phyloP scores from a whole-genome alignment of 129 eudicot species.

The Lactuca saligna region DNA sequence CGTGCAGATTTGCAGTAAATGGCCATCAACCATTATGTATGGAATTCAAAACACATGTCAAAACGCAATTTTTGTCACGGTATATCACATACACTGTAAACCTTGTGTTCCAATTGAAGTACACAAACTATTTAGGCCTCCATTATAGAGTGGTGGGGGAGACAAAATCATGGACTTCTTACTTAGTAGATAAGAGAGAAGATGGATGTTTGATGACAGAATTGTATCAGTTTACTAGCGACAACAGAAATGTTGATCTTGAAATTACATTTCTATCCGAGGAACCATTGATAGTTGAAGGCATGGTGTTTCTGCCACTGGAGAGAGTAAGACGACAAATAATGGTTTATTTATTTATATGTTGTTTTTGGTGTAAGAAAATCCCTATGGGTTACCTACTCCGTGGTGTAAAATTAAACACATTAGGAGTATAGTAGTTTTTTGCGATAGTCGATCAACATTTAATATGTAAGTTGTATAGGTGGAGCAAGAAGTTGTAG shows the following conservation, averaged over 20 bases:
- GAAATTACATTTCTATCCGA: background rate
- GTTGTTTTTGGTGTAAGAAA: no score
- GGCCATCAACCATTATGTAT: background rate
- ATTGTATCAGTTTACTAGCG: background rate
- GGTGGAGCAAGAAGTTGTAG: background rate
- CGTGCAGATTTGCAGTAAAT: background rate
- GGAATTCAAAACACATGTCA: background rate
- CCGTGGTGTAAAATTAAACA: no score
- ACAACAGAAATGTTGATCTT: background rate
- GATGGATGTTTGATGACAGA: background rate
- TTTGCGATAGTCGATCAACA: background rate
- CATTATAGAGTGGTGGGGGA: background rate
- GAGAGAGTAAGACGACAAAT: background rate
- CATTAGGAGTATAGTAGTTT: no score
- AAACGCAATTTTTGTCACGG: background rate
- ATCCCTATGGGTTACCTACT: no score
- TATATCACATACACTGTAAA: background rate
- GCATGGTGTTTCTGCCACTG: background rate
- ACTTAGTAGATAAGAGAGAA: background rate
- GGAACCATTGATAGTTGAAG: background rate
- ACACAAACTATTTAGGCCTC: background rate
- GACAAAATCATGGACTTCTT: background rate
- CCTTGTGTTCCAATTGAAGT: background rate
- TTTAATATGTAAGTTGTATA: background rate
- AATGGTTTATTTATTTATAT: background rate